Evolutionary conservation across 1,284 basidiomycete genomes (phyloP).

Genomic region (Cutaneotrichosporon sp.): DNA sequence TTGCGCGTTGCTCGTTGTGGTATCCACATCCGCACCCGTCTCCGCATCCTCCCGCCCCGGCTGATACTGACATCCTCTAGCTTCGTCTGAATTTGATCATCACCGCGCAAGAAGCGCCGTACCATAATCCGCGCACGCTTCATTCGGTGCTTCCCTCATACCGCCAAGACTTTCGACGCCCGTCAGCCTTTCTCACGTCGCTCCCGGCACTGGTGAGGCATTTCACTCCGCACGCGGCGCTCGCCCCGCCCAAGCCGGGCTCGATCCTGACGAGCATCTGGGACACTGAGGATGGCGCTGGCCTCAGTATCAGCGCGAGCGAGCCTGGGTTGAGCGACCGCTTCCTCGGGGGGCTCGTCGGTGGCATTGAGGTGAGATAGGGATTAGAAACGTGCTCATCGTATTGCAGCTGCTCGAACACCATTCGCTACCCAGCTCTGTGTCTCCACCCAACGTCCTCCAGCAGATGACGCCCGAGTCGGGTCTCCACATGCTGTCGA

Average conservation of each 20-base stretch:
- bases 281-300: conserved; percentile 28
- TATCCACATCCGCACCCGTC: neutral
- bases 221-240: conserved; percentile 24
- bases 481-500: conserved; percentile 25
- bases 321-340: conserved; percentile 26
- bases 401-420: conserved; percentile 22
- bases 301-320: conserved; percentile 22
- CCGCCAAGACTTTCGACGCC: conserved; percentile 31
- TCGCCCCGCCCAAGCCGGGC: conserved; percentile 12
- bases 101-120: conserved; percentile 25
- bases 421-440: conserved; percentile 19
- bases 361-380: conserved; percentile 28
- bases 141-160: conserved; percentile 23
- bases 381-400: conserved; percentile 12
- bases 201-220: conserved; percentile 30
- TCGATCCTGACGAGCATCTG: conserved; percentile 25
- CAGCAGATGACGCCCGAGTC: conserved; percentile 21
- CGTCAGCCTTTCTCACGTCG: conserved; percentile 39
- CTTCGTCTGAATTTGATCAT: conserved; percentile 27
- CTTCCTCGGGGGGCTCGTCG: conserved; percentile 25
- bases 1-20: neutral
- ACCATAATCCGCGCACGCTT: conserved; percentile 22
- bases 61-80: conserved; percentile 9
- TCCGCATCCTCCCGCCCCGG: too few relatives aligned
- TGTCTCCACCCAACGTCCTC: conserved; percentile 16